Evolutionary conservation across 2,329 filamentous ascomycete species (phyloP).

Genomic region (Hypoxylon sp.): DNA sequence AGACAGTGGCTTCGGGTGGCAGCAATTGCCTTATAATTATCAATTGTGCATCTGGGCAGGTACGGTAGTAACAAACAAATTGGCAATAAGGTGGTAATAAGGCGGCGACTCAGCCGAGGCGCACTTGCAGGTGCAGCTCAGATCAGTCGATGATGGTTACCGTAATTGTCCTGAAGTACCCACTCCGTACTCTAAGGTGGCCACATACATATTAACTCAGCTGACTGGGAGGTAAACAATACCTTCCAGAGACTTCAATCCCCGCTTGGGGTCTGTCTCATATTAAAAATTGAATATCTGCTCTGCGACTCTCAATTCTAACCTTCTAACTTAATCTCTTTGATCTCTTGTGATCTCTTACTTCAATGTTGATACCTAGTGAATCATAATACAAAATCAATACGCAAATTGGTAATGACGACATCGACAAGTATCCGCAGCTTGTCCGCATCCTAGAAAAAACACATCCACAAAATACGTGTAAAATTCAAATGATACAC

Average conservation of each 20-base stretch:
- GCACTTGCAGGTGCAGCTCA: slow-evolving; percentile 28
- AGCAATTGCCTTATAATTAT: background rate
- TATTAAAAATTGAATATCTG: slow-evolving; percentile 18
- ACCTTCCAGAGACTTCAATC: slow-evolving; percentile 8
- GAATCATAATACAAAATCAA: slow-evolving; percentile 1
- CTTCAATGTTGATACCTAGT: background rate
- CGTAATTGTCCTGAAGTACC: slow-evolving; percentile 16
- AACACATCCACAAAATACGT: slow-evolving; percentile 28
- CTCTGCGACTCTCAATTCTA: slow-evolving; percentile 9
- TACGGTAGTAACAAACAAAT: background rate
- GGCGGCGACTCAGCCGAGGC: slow-evolving; percentile 42
- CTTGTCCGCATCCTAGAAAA: slow-evolving; percentile 18
- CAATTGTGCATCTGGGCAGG: background rate
- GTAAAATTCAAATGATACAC: slow-evolving; percentile 28
- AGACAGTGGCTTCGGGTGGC: slow-evolving; percentile 16
- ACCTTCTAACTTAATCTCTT: slow-evolving; percentile 3
- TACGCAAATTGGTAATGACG: slow-evolving; percentile 23
- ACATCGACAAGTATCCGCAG: slow-evolving; percentile 15
- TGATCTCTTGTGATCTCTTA: background rate
- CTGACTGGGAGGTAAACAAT: slow-evolving; percentile 20
- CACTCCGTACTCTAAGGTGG: slow-evolving; percentile 11
- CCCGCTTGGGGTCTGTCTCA: slow-evolving; percentile 13
- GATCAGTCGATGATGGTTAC: slow-evolving; percentile 23
- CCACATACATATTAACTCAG: slow-evolving; percentile 23
- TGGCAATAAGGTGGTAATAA: slow-evolving; percentile 33